phyloP scores from a whole-genome alignment of 257 asterid genomes.

The Solanum chaucha region DNA sequence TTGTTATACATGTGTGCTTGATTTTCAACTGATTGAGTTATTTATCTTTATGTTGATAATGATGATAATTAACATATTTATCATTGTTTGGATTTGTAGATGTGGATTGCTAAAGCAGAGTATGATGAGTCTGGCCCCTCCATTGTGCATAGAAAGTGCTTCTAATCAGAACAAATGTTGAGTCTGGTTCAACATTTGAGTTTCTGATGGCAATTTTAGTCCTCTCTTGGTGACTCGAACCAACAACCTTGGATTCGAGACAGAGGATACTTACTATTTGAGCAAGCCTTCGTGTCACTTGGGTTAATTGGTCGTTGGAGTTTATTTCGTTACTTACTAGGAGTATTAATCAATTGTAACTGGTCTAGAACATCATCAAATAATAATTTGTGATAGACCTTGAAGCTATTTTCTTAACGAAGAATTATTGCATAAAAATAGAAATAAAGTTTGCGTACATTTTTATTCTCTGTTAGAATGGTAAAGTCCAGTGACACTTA shows the following conservation, averaged over 20 bases:
- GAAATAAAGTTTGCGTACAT: accelerated
- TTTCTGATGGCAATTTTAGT: neutral
- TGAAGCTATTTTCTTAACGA: neutral
- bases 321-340: neutral
- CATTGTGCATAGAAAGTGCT: neutral
- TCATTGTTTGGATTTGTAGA: neutral
- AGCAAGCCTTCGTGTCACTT: neutral
- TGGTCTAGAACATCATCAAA: neutral
- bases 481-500: neutral
- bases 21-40: neutral
- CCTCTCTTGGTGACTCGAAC: neutral
- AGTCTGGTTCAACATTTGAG: neutral
- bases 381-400: neutral
- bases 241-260: neutral
- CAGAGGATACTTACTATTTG: neutral
- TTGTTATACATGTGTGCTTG: neutral
- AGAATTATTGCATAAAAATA: neutral
- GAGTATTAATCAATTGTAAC: neutral
- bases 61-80: neutral
- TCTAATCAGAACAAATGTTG: neutral
- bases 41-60: neutral
- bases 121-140: constrained; percentile 2
- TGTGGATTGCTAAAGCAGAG: neutral
- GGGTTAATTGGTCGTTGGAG: neutral
- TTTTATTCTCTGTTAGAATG: neutral